A percentile compares a stretch with the other conserved stretches of the same genome.
Evolutionary conservation across 441 rosid genomes (phyloP).

Genomic region (Populus hybrid): DNA sequence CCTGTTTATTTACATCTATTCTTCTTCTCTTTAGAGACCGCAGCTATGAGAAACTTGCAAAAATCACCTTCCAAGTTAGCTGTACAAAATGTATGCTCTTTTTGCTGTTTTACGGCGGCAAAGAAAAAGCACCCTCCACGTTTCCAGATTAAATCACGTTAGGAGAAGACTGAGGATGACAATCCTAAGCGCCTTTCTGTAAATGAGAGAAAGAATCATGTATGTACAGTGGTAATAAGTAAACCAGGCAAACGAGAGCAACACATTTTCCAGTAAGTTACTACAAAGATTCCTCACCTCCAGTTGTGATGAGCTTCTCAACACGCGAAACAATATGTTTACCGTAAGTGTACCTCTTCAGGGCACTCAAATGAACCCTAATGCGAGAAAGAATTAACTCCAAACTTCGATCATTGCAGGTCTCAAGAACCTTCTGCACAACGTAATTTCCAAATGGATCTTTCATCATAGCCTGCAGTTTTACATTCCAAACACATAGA

Average conservation of each 20-base stretch:
- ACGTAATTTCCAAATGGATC: constrained; percentile 97
- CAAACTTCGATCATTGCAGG: constrained; percentile 75
- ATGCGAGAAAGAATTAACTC: constrained; percentile 80
- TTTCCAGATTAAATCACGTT: constrained; percentile 20
- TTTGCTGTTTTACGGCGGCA: constrained; percentile 11
- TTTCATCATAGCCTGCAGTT: constrained; percentile 92
- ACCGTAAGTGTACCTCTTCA: constrained; percentile 89
- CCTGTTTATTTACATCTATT: constrained; percentile 39
- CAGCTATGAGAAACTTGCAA: constrained; percentile 10
- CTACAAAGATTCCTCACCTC: constrained; percentile 50
- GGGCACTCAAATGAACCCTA: constrained; percentile 72
- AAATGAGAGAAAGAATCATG: constrained; percentile 10
- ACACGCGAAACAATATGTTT: constrained; percentile 93
- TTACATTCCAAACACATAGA: constrained; percentile 9
- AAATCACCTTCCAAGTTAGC: constrained; percentile 38
- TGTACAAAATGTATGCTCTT: constrained; percentile 31
- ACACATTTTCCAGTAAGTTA: neutral
- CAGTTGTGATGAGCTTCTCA: constrained; percentile 85
- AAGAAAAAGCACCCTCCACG: constrained; percentile 15
- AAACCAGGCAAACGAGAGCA: neutral
- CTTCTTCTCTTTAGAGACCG: constrained; percentile 15
- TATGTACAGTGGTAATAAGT: neutral
- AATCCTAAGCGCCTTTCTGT: constrained; percentile 88
- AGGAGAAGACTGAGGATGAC: constrained; percentile 43
- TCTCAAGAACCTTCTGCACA: constrained; percentile 94